Percentiles rank a stretch among this genome's conserved stretches.
phyloP scores from a whole-genome alignment of 257 asterid genomes.

The Cinchona pubescens region DNA sequence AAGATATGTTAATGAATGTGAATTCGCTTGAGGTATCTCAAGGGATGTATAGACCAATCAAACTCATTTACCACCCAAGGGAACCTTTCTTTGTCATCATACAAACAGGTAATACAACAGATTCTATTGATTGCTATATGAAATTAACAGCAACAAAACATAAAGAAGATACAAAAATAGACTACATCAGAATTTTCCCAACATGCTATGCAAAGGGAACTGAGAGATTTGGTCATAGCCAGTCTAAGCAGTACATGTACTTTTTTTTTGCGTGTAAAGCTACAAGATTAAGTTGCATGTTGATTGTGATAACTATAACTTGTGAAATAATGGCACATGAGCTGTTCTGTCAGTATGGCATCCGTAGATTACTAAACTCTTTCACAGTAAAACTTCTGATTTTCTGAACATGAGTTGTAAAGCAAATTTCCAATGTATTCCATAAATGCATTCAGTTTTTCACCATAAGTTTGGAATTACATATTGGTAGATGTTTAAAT shows the following conservation, averaged over 20 bases:
- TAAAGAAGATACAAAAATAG: slow-evolving; percentile 3
- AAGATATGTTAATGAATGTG: slow-evolving; percentile 57
- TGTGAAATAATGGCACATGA: too few relatives aligned
- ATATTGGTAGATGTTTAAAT: too few relatives aligned
- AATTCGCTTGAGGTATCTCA: slow-evolving; percentile 46
- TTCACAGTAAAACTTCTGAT: not conserved
- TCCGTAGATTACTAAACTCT: too few relatives aligned
- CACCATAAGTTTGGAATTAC: not conserved
- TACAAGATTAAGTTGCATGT: not conserved
- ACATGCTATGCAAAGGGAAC: not conserved
- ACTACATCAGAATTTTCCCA: not conserved
- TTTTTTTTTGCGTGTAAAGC: too few relatives aligned
- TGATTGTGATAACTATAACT: too few relatives aligned
- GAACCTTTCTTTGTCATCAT: slow-evolving; percentile 80
- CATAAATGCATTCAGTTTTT: not conserved
- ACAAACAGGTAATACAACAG: slow-evolving; percentile 46
- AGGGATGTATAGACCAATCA: slow-evolving; percentile 58
- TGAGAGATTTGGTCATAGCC: too few relatives aligned
- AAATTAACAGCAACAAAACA: not conserved
- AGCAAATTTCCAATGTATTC: not conserved
- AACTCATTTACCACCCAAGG: slow-evolving; percentile 67
- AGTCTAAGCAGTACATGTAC: too few relatives aligned
- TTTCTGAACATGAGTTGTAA: not conserved
- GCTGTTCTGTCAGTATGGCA: too few relatives aligned
- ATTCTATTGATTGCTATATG: not conserved